Conservation (phyloP, 345 rosid genomes). For the Geranium rotundifolium region DNA sequence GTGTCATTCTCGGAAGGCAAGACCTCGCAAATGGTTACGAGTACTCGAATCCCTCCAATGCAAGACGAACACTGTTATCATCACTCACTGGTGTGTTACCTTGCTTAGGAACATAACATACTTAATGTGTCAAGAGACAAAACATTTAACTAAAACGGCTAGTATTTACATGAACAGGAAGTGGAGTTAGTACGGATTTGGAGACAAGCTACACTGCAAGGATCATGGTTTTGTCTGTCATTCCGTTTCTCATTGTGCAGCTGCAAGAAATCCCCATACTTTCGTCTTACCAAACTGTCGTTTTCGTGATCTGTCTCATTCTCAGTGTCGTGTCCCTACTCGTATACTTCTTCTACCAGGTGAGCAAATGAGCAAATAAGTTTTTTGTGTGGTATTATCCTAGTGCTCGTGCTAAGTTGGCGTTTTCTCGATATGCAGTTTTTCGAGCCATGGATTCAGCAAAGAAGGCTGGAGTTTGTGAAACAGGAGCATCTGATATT, state of each 20-base stretch:
- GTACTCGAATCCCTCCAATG: neutral
- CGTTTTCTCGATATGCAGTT: constrained; percentile 12
- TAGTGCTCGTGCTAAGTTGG: too few species aligned
- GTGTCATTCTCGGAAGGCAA: constrained; percentile 21
- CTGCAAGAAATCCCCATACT: constrained; percentile 14
- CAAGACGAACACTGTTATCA: neutral
- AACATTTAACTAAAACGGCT: neutral
- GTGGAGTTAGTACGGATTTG: constrained; percentile 26
- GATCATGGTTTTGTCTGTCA: constrained; percentile 29
- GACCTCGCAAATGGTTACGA: constrained; percentile 6
- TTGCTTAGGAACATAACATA: too few species aligned
- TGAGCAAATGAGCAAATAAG: neutral
- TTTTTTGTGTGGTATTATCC: too few species aligned
- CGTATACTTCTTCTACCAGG: constrained; percentile 28
- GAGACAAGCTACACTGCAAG: constrained; percentile 36
- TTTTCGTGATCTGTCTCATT: constrained; percentile 16
- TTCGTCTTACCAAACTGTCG: constrained; percentile 11
- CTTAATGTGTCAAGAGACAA: too few species aligned
- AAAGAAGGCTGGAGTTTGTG: constrained; percentile 24
- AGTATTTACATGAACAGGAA: constrained; percentile 11
- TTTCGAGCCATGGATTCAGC: constrained; percentile 30
- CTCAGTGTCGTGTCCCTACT: constrained; percentile 15
- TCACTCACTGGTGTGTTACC: constrained; percentile 2
- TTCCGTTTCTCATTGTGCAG: constrained; percentile 26
- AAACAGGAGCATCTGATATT: constrained; percentile 16